Evolutionary conservation across 495 filamentous ascomycete species (phyloP).

Genomic region (Bacidia gigantensis): DNA sequence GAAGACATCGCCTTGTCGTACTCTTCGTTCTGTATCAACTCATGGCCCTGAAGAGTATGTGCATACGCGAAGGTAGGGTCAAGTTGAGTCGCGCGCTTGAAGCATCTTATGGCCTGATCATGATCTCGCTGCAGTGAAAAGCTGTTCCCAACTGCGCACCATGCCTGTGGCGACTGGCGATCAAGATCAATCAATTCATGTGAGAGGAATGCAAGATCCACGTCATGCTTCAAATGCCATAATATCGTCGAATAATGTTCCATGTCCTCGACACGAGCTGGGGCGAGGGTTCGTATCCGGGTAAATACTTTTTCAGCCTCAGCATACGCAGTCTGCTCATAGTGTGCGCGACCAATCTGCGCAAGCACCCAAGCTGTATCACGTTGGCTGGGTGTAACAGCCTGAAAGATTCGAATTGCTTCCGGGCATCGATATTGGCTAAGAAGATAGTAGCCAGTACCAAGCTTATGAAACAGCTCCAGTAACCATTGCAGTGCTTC

Average conservation of each 20-base stretch:
- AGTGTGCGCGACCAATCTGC: slow-evolving; percentile 76
- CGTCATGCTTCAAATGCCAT: slow-evolving; percentile 87
- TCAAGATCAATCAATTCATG: slow-evolving; percentile 78
- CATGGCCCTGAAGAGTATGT: slow-evolving; percentile 89
- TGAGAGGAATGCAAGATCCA: slow-evolving; percentile 78
- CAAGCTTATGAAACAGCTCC: slow-evolving; percentile 74
- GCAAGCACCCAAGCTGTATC: slow-evolving; percentile 94
- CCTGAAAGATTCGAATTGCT: slow-evolving; percentile 55
- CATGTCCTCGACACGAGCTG: slow-evolving; percentile 79
- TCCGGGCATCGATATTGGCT: slow-evolving; percentile 65
- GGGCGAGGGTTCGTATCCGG: slow-evolving; percentile 58
- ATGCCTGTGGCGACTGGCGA: slow-evolving; percentile 80
- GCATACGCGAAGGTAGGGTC: slow-evolving; percentile 88
- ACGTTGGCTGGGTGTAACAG: slow-evolving; percentile 57
- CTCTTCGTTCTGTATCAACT: slow-evolving; percentile 93
- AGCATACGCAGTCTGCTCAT: slow-evolving; percentile 70
- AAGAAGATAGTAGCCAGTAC: slow-evolving; percentile 60
- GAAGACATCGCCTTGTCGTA: slow-evolving; percentile 83
- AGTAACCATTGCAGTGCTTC: slow-evolving; percentile 66
- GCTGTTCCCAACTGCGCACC: slow-evolving; percentile 90
- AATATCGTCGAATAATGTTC: slow-evolving; percentile 95
- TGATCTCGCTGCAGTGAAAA: slow-evolving; percentile 92
- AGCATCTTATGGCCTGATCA: slow-evolving; percentile 86
- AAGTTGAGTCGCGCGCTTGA: slow-evolving; percentile 84
- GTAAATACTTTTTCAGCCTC: slow-evolving; percentile 79